phyloP scores from a whole-genome alignment of 2,329 filamentous ascomycete species.

The Hymenotorrendiella dingleyae region DNA sequence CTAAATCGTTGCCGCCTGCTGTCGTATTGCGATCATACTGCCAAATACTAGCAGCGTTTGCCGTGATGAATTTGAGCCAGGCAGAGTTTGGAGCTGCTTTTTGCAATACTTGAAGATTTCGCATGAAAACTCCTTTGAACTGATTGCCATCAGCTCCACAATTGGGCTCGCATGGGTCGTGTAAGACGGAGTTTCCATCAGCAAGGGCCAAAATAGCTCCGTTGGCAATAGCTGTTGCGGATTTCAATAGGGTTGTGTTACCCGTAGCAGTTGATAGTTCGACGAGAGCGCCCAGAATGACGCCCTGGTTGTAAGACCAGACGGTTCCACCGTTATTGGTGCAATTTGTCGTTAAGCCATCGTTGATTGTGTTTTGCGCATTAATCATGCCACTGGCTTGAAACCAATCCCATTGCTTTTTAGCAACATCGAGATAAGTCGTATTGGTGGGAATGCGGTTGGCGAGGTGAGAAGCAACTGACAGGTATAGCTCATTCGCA shows the following conservation, averaged over 20 bases:
- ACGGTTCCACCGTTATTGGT: conserved; percentile 39
- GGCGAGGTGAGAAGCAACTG: conserved; percentile 47
- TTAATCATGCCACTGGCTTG: conserved; percentile 42
- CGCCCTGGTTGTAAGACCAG: conserved; percentile 56
- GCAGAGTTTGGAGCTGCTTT: conserved; percentile 40
- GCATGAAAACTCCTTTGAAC: conserved; percentile 69
- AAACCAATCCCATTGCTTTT: conserved; percentile 47
- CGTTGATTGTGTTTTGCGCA: conserved; percentile 43
- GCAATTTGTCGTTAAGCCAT: conserved; percentile 43
- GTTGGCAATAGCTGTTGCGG: conserved; percentile 46
- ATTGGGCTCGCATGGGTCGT: conserved; percentile 47
- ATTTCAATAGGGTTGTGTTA: conserved; percentile 33
- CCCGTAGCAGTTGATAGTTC: conserved; percentile 50
- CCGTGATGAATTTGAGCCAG: conserved; percentile 49
- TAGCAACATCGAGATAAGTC: conserved; percentile 48
- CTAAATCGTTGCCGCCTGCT: conserved; percentile 38
- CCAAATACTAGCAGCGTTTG: conserved; percentile 66
- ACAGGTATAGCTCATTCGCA: conserved; percentile 51
- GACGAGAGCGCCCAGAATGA: conserved; percentile 51
- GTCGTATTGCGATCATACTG: conserved; percentile 43
- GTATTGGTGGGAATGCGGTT: conserved; percentile 47
- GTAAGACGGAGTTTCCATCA: conserved; percentile 43
- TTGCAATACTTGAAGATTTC: conserved; percentile 53
- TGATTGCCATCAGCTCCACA: conserved; percentile 47
- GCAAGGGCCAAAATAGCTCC: conserved; percentile 44